These are phyloP conservation scores for Arabidopsis lyrata DNA, from an alignment of 441 rosid genomes.

Conservation along the genomic window DNA sequence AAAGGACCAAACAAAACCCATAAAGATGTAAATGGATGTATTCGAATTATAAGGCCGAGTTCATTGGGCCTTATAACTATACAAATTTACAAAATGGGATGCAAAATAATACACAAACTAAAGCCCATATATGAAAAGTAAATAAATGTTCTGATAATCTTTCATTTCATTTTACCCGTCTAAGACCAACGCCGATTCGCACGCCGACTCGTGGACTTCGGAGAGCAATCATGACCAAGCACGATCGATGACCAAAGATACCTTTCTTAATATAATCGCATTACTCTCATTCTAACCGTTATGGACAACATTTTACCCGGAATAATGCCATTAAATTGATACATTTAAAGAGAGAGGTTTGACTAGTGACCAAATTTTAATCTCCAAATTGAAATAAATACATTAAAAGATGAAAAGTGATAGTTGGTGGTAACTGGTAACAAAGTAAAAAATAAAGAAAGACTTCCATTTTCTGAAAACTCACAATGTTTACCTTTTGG, in stretches of 20 bases:
- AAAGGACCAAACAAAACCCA: not conserved
- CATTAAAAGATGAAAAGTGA: not conserved
- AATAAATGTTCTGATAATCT: not conserved
- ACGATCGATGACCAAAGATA: constrained; percentile 31
- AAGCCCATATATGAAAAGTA: constrained; percentile 4
- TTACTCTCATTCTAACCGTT: constrained; percentile 24
- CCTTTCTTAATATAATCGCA: constrained; percentile 27
- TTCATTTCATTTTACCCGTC: not conserved
- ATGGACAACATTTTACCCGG: constrained; percentile 6
- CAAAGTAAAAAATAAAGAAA: not conserved
- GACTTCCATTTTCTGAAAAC: constrained; percentile 27
- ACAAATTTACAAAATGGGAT: not conserved
- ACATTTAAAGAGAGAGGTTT: constrained; percentile 21
- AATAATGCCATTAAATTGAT: constrained; percentile 12
- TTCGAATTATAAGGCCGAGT: not conserved
- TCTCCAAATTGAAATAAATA: constrained; percentile 23
- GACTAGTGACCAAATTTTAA: constrained; percentile 20
- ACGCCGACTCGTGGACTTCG: constrained; percentile 35
- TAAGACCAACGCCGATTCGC: constrained; percentile 15
- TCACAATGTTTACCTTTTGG: constrained; percentile 18
- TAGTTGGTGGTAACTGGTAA: not conserved
- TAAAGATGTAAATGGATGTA: not conserved
- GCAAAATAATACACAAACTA: constrained; percentile 3
- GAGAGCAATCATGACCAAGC: constrained; percentile 36
- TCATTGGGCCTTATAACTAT: constrained; percentile 18